Evolutionary conservation across 805 yeast species (phyloP), one percentile per base, ranked within the genome.

Genomic region (Lachancea nothofagi): DNA sequence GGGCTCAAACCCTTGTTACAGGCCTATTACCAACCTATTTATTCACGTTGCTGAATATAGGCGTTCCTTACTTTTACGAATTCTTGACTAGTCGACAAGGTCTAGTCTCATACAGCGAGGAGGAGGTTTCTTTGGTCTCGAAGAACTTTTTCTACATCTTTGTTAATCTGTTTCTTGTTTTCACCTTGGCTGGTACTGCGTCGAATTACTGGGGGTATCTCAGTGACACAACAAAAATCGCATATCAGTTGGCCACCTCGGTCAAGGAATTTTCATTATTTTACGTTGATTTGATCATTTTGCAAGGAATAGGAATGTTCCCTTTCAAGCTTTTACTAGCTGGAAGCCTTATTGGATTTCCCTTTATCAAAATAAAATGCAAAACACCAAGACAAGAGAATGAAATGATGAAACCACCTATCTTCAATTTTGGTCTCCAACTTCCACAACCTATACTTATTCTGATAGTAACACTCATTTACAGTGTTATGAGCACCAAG

Each of bases 91-190:
- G 78, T 2, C 71, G 75, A 36, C 98, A 90, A 65, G 97, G 97
- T 0, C 85, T 77, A 52, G 80, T 94, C 0, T 87, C 97, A 5
- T 81, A 83, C 52, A 89, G 95, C 28, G 97, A 93, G 49, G 96
- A 85, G 49, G 97, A 93, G 58, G 65, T 88, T 13, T 83, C 96
- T 0, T 77, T 88, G 18, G 94, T 90, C 2, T 79, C 93, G 20
- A 90, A 90, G 64, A 93, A 93, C 66, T 90, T 89, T 65, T 89
- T 93, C 59, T 93, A 88, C 62, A 83, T 89, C 26, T 93, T 93
- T 65, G 95, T 90, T 47, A 90, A 90, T 61, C 71, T 93, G 73
- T 93, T 90, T 57, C 69, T 90, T 55, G 95, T 90, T 20, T 93
- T 93, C 66, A 90, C 97, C 1, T 74, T 89, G 53, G 95, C 94